Evolutionary conservation across 345 rosid species (phyloP), one percentile per base, ranked within the genome.

Genomic region (Hibiscus syriacus): DNA sequence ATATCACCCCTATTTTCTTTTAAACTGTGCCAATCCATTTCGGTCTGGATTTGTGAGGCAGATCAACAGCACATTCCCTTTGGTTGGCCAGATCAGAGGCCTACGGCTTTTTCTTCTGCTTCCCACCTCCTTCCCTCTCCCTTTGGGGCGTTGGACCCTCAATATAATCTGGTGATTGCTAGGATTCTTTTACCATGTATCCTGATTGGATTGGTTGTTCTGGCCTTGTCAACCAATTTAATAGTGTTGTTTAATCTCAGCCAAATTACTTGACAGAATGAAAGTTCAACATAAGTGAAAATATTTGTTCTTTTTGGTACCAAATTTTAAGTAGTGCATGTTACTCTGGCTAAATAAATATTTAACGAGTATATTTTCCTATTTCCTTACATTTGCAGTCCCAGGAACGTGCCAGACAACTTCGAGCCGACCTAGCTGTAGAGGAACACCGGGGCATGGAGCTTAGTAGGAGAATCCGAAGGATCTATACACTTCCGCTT

Each of bases 301-400:
- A 17, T 48, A 5, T n/a, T 48, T n/a, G 53, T n/a, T 41, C 22
- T n/a, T 43, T 17, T 48, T n/a, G 53, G 53, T n/a, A 48, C 23
- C 53, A 48, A 48, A 48, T n/a, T n/a, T 48, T n/a, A 48, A 6
- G 17, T 1, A 48, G 53, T 19, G 10, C 6, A 48, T 48, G 20
- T 4, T 48, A 19, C 53, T n/a, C 4, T 7, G 53, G 10, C 53
- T 17, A n/a, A 48, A 4, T 48, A 20, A 48, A n/a, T 48, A 48
- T 48, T 48, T 48, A 48, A 49, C 10, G 4, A 3, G 0, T 5
- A n/a, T 48, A 38, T 34, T 27, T 16, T 10, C 38, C 23, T 10
- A 25, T 39, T 71, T 22, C 66, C 29, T 73, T 72, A 54, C 45
- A 66, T 58, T 50, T 75, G n/a, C n/a, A n/a, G n/a, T n/a, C n/a